phyloP scores from a whole-genome alignment of 176 grass and related monocot genomes.

The Musa schizocarpa region DNA sequence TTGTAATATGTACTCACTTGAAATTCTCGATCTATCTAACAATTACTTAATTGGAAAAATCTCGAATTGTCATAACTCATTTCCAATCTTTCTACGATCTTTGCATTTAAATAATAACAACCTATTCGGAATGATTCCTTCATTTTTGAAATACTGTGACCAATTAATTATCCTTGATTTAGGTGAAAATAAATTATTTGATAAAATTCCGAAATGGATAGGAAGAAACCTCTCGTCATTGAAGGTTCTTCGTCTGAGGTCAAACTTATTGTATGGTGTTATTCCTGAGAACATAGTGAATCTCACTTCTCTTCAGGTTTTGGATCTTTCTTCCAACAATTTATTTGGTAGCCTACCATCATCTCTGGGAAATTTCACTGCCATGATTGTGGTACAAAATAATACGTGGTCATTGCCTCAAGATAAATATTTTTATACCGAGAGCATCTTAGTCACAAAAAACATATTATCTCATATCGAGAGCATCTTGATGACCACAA shows the following conservation, averaged over 20 bases:
- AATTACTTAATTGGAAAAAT: constrained; percentile 5
- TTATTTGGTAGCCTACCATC: background rate
- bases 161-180: no score
- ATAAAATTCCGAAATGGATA: constrained; percentile 13
- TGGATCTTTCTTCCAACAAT: constrained; percentile 7
- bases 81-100: background rate
- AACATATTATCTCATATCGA: no score
- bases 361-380: background rate
- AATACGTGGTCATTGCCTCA: background rate
- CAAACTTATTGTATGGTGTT: constrained; percentile 7
- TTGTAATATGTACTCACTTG: constrained; percentile 5
- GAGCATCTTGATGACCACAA: no score
- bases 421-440: no score
- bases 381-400: background rate
- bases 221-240: constrained; percentile 15
- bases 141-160: no score
- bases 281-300: background rate
- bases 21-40: background rate
- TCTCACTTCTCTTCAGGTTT: background rate
- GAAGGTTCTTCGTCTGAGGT: background rate
- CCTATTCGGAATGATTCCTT: background rate
- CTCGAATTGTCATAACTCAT: background rate
- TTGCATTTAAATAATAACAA: background rate
- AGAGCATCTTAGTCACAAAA: no score
- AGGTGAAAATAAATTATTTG: background rate